Conservation (phyloP, 2,329 filamentous ascomycete species). For the Botrytis sinoallii region DNA sequence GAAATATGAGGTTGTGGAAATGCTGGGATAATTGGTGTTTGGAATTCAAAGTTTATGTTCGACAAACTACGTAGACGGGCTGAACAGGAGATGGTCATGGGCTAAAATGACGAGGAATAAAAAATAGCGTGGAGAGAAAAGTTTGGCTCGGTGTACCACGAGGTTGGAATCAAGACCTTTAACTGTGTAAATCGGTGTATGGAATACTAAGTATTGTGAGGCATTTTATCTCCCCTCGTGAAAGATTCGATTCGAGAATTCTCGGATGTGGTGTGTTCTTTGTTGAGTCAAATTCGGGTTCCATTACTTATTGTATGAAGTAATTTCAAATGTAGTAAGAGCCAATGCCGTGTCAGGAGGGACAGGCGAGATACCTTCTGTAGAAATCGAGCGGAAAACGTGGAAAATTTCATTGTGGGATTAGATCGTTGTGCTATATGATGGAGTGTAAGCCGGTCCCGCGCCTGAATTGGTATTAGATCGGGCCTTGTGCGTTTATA, state of each 20-base stretch:
- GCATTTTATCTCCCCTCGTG: background rate
- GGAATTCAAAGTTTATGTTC: background rate
- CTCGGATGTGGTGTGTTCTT: conserved; percentile 2
- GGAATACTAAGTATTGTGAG: background rate
- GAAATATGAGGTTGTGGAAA: background rate
- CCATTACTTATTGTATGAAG: background rate
- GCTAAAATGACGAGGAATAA: background rate
- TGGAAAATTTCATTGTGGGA: background rate
- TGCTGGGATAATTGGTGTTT: background rate
- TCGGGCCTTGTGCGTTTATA: background rate
- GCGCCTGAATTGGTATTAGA: background rate
- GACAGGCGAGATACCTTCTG: background rate
- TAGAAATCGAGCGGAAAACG: conserved; percentile 18
- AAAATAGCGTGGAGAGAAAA: background rate
- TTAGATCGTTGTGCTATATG: conserved; percentile 1
- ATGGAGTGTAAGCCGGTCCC: conserved; percentile 13
- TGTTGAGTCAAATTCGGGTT: background rate
- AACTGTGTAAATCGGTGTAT: background rate
- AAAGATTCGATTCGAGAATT: background rate
- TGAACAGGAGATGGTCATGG: background rate
- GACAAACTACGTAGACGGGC: background rate
- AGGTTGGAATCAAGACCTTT: background rate
- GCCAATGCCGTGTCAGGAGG: background rate
- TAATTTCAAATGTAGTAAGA: background rate
- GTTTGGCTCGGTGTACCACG: conserved; percentile 11